A percentile compares a stretch with the other conserved stretches of the same genome.
Evolutionary conservation across 257 asterid genomes (phyloP).

Genomic region (Plantago elongata): DNA sequence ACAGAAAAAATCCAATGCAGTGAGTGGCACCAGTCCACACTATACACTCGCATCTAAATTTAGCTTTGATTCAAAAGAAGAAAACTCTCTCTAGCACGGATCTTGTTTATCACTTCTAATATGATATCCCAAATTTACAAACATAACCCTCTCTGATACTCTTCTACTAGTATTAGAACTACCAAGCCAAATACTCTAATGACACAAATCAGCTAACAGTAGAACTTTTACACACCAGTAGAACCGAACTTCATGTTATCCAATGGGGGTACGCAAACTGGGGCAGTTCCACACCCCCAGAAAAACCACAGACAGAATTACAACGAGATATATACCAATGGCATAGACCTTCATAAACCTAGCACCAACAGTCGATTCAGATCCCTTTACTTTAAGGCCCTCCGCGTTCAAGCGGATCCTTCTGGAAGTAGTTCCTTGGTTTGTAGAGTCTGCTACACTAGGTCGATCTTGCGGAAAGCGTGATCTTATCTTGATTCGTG

Average conservation of each 20-base stretch:
- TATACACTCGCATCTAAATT: no score
- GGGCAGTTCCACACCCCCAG: slow-evolving; percentile 39
- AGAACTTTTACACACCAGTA: not conserved
- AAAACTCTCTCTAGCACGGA: no score
- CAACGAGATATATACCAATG: slow-evolving; percentile 26
- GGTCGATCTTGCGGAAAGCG: slow-evolving; percentile 30
- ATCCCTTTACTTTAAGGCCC: slow-evolving; percentile 15
- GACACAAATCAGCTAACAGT: slow-evolving; percentile 7
- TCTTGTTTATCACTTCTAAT: no score
- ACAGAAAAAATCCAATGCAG: no score
- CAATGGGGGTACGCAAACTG: slow-evolving; percentile 22
- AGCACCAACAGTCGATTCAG: slow-evolving; percentile 19
- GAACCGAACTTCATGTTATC: slow-evolving; percentile 10
- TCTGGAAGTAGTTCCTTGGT: slow-evolving; percentile 60
- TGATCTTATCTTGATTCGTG: slow-evolving; percentile 43
- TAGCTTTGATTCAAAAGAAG: no score
- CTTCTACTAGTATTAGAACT: not conserved
- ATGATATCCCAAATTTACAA: no score
- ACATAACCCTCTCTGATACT: not conserved
- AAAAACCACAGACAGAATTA: slow-evolving; percentile 32
- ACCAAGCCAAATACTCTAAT: slow-evolving; percentile 2
- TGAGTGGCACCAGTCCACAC: no score
- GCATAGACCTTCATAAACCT: slow-evolving; percentile 21
- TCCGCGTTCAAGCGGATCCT: slow-evolving; percentile 32
- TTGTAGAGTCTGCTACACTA: slow-evolving; percentile 14